phyloP scores from a whole-genome alignment of 805 yeast genomes.

The Candida palmyrensis region DNA sequence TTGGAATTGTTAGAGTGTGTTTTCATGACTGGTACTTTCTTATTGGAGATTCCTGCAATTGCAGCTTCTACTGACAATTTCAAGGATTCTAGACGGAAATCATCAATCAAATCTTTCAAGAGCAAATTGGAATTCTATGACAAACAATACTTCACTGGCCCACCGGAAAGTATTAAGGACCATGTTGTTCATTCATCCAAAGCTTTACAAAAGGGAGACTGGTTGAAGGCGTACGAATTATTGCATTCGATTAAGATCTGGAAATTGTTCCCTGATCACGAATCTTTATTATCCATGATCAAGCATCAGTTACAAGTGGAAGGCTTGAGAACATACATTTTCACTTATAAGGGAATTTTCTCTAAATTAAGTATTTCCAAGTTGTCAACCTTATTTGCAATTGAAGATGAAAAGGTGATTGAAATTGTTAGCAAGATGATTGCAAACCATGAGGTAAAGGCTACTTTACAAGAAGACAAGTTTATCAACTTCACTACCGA shows the following conservation, averaged over 20 bases:
- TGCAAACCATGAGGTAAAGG: slow-evolving; percentile 70
- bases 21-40: slow-evolving; percentile 81
- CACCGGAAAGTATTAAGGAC: slow-evolving; percentile 95
- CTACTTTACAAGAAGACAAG: slow-evolving; percentile 24
- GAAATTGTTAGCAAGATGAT: slow-evolving; percentile 72
- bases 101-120: slow-evolving; percentile 77
- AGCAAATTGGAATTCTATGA: slow-evolving; percentile 89
- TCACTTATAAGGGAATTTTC: slow-evolving; percentile 75
- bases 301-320: slow-evolving; percentile 77
- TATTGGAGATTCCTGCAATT: slow-evolving; percentile 87
- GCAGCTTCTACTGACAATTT: slow-evolving; percentile 66
- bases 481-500: slow-evolving; percentile 59
- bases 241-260: slow-evolving; percentile 78
- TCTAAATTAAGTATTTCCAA: slow-evolving; percentile 65
- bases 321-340: slow-evolving; percentile 88
- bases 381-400: slow-evolving; percentile 62
- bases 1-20: slow-evolving; percentile 92
- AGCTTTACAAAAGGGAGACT: slow-evolving; percentile 82
- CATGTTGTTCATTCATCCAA: slow-evolving; percentile 89
- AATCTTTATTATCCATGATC: slow-evolving; percentile 64
- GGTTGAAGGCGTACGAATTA: slow-evolving; percentile 72
- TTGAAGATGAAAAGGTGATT: slow-evolving; percentile 50
- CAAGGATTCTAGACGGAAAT: slow-evolving; percentile 54
- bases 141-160: slow-evolving; percentile 93
- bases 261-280: slow-evolving; percentile 72